phyloP scores from a whole-genome alignment of 495 filamentous ascomycete species.

The Margaritispora aquatica region DNA sequence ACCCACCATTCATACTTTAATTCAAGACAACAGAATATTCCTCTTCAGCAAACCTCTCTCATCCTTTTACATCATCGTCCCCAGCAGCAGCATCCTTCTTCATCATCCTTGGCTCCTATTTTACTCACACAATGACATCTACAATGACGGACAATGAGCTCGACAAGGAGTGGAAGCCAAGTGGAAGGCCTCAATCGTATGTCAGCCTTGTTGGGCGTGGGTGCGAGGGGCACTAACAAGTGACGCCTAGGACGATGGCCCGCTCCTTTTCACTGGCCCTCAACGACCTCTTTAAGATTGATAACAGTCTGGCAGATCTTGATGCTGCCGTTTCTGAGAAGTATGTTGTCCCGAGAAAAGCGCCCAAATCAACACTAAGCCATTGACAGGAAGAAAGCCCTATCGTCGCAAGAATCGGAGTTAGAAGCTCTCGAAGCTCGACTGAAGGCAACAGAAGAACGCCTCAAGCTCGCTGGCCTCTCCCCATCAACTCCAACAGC shows the following conservation, averaged over 20 bases:
- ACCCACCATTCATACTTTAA: slow-evolving; percentile 6
- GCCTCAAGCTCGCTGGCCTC: slow-evolving; percentile 45
- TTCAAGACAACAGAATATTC: not conserved
- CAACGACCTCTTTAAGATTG: slow-evolving; percentile 82
- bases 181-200: slow-evolving; percentile 72
- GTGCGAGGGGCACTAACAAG: not conserved
- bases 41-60: not conserved
- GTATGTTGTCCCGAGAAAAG: slow-evolving; percentile 45
- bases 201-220: slow-evolving; percentile 27
- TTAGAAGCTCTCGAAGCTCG: slow-evolving; percentile 79
- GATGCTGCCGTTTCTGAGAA: slow-evolving; percentile 75
- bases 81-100: slow-evolving; percentile 10
- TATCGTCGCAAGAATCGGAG: slow-evolving; percentile 70
- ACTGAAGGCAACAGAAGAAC: slow-evolving; percentile 78
- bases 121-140: slow-evolving; percentile 41
- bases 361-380: slow-evolving; percentile 14
- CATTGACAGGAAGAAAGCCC: slow-evolving; percentile 55
- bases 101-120: not conserved
- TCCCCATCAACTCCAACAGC: slow-evolving; percentile 15
- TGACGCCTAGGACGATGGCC: slow-evolving; percentile 65
- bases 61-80: slow-evolving; percentile 6
- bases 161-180: slow-evolving; percentile 72
- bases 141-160: slow-evolving; percentile 61
- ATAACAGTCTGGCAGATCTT: slow-evolving; percentile 71
- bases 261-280: slow-evolving; percentile 80